Percentiles rank a stretch among this genome's conserved stretches.
Evolutionary conservation across 495 filamentous ascomycete genomes (phyloP).

Genomic region (Hypoxylon cercidicola): DNA sequence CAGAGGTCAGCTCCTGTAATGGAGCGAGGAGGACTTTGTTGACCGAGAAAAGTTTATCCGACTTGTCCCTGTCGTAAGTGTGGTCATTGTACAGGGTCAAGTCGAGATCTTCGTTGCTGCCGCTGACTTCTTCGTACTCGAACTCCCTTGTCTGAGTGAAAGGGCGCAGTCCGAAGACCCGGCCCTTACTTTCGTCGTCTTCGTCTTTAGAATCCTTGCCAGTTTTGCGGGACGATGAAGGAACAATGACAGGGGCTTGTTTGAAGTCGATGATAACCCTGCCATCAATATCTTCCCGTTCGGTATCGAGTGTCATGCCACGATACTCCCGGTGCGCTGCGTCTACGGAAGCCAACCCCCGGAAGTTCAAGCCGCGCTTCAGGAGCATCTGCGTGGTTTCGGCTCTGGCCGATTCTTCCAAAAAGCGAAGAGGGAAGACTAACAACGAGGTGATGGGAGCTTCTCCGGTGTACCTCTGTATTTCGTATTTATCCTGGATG

Average conservation of each 20-base stretch:
- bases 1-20: constrained; percentile 8
- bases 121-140: constrained; percentile 7
- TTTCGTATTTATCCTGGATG: constrained; percentile 14
- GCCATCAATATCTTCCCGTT: constrained; percentile 16
- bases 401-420: not conserved
- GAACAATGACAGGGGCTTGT: constrained; percentile 7
- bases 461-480: constrained; percentile 14
- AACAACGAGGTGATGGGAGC: constrained; percentile 5
- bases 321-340: constrained; percentile 20
- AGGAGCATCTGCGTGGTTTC: constrained; percentile 6
- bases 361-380: constrained; percentile 12
- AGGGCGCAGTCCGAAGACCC: constrained; percentile 13
- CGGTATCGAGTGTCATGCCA: constrained; percentile 12
- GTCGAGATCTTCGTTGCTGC: constrained; percentile 7
- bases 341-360: constrained; percentile 10
- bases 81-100: constrained; percentile 23
- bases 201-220: not conserved
- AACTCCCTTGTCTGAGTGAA: constrained; percentile 5
- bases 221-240: not conserved
- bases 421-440: constrained; percentile 16
- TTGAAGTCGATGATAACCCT: constrained; percentile 19
- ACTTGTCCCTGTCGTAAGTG: constrained; percentile 12
- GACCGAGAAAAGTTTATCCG: constrained; percentile 13
- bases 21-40: constrained; percentile 14
- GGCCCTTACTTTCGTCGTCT: constrained; percentile 2